Evolutionary conservation across 257 asterid species (phyloP), one percentile per base, ranked within the genome.

Genomic region (Coffea canephora): DNA sequence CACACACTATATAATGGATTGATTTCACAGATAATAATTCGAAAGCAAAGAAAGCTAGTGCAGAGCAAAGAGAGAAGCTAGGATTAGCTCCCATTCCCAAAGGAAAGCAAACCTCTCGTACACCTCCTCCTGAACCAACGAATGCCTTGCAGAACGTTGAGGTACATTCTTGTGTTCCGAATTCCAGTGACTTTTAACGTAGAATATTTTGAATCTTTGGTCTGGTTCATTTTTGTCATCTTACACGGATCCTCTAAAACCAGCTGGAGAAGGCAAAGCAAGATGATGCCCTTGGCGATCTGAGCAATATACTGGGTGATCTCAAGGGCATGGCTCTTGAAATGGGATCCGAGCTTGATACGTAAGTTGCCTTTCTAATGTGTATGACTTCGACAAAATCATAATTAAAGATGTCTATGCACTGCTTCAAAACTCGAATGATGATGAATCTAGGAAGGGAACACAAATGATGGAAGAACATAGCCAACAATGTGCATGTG

Each of bases 281-380:
- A 86, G 98, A 94, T 67, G 98, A 91, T 64, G 91, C 86, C 41
- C 97, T 94, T 76, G 77, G 85, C 2, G 98, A 94, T 39, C 89
- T 94, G 16, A 88, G 97, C 78, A 81, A 86, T 74, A 91, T 93
- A 74, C 81, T 94, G 78, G 98, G 97, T 10, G 97, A 91, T 39
- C 83, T 94, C 77, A 94, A 94, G 83, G 98, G 97, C 82, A 94
- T 94, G 97, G 98, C 97, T 66, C 76, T 84, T 48, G 97, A 84
- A 9, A 94, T 91, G 97, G 98, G 97, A 80, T 34, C 89, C 62
- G 97, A 94, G 75, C 94, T 94, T 50, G 79, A 96, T 84, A 89
- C 83, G 98, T 91, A 27, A 76, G 34, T 75, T 46, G 2, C 9
- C 11, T 67, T 45, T 8, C 34, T 23, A 48, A 48, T 25, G 16